Base-by-base conservation (phyloP, 306 rosid species). In the Abrus pulchellus region DNA sequence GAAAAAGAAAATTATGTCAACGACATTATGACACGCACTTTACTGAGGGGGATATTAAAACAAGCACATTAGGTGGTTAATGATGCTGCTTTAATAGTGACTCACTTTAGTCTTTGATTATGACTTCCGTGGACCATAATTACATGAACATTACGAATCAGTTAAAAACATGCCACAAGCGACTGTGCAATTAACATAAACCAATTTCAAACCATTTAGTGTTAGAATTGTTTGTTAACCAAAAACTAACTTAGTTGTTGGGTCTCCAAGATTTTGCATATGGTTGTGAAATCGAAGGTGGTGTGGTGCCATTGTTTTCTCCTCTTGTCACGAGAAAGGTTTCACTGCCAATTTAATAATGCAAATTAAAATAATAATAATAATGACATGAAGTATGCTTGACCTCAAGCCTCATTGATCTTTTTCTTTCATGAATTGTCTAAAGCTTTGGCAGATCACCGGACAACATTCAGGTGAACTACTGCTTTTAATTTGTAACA, bases 41-140 rank as follows among this genome's bases (percentile, higher is more conserved):
- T 78, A 52, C 49, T 11, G 43, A 71, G 75, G 48, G 49, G 64
- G 20, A 20, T 20, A 20, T 20, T 61, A 63, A 62, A 75, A 63
- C 59, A 44, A 74, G 72, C 59, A 83, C 80, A 76, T 56, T 38
- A 57, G 82, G 83, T 84, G 60, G n/a, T 67, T 69, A 70, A 88
- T 86, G 56, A 84, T 83, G 61, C 32, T 32, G 72, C 33, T 79
- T 81, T 47, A 50, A 76, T 49, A 79, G 87, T 85, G 83, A 72
- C 73, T 76, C 64, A 29, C 75, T 85, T 77, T 71, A 81, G 76
- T 56, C 77, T 60, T 27, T 82, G 91, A 90, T 61, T 59, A 72
- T 11, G 86, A 85, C 85, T 32, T 63, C 9, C 72, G 70, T 83
- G 86, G 83, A 45, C 77, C 81, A 48, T 75, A 65, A 61, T 72